phyloP scores from a whole-genome alignment of 768 basidiomycete species.

The Kwoniella newhampshirensis region DNA sequence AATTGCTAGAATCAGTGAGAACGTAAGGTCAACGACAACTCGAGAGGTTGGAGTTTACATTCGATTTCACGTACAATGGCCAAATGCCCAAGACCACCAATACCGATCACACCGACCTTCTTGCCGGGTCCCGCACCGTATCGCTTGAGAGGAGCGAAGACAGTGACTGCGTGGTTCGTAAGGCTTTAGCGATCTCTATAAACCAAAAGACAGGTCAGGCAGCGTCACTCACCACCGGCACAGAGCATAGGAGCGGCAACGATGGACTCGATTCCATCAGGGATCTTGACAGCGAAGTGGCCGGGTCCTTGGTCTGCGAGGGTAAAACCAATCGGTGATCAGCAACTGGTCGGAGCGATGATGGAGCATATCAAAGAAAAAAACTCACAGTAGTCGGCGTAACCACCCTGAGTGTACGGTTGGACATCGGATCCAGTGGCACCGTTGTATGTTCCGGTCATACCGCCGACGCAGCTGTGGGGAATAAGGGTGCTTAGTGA shows the following conservation, averaged over 20 bases:
- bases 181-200: too few relatives aligned
- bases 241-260: constrained; percentile 37
- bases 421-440: constrained; percentile 23
- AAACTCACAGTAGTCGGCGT: constrained; percentile 29
- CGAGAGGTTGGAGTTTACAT: too few relatives aligned
- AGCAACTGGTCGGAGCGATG: too few relatives aligned
- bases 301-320: constrained; percentile 2
- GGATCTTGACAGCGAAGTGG: constrained; percentile 64
- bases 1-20: not conserved
- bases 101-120: constrained; percentile 48
- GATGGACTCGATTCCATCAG: constrained; percentile 60
- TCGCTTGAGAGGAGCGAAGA: constrained; percentile 39
- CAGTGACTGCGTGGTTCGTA: constrained; percentile 28
- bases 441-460: constrained; percentile 26
- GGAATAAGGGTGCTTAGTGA: too few relatives aligned
- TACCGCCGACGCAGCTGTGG: constrained; percentile 6
- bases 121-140: constrained; percentile 47
- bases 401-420: constrained; percentile 25
- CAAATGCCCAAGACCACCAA: constrained; percentile 33
- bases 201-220: too few relatives aligned
- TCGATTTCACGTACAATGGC: constrained; percentile 1
- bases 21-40: not conserved
- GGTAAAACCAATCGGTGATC: not conserved
- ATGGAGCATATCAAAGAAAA: too few relatives aligned
- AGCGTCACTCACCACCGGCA: constrained; percentile 18